Conservation (phyloP, 2,329 filamentous ascomycete species). For the Aspergillus caelatus region DNA sequence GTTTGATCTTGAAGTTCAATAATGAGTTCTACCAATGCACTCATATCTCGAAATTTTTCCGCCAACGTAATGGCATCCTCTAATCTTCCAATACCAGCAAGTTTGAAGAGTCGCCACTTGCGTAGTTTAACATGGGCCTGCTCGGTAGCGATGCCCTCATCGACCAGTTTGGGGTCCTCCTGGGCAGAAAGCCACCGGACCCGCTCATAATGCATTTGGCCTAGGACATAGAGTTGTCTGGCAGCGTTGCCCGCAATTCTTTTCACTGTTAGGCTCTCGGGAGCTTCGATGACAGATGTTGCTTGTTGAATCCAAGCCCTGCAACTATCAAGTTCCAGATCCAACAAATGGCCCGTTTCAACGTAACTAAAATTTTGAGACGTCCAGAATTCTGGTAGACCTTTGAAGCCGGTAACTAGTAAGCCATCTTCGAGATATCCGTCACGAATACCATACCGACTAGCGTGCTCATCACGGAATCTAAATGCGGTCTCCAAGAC, state of each 20-base stretch:
- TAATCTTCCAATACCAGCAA: conserved; percentile 57
- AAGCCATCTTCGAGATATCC: conserved; percentile 70
- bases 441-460: conserved; percentile 71
- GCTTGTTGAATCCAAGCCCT: conserved; percentile 42
- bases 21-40: conserved; percentile 59
- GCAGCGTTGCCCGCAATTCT: conserved; percentile 57
- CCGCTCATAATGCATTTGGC: conserved; percentile 62
- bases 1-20: conserved; percentile 46
- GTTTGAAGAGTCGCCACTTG: conserved; percentile 50
- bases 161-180: conserved; percentile 50
- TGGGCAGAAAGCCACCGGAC: conserved; percentile 61
- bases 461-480: conserved; percentile 72
- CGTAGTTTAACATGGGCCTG: conserved; percentile 46
- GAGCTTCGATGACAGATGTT: conserved; percentile 30
- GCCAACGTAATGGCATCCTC: conserved; percentile 62
- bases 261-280: conserved; percentile 40
- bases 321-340: conserved; percentile 45
- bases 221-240: conserved; percentile 60
- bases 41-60: conserved; percentile 65
- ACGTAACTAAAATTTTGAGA: conserved; percentile 54
- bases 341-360: conserved; percentile 43
- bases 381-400: conserved; percentile 83
- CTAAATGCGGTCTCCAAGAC: conserved; percentile 65
- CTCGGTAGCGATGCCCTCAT: conserved; percentile 53
- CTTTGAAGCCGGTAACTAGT: conserved; percentile 65